Base-by-base conservation (phyloP, 331 rosid genomes). In the Rosa hybrid region DNA sequence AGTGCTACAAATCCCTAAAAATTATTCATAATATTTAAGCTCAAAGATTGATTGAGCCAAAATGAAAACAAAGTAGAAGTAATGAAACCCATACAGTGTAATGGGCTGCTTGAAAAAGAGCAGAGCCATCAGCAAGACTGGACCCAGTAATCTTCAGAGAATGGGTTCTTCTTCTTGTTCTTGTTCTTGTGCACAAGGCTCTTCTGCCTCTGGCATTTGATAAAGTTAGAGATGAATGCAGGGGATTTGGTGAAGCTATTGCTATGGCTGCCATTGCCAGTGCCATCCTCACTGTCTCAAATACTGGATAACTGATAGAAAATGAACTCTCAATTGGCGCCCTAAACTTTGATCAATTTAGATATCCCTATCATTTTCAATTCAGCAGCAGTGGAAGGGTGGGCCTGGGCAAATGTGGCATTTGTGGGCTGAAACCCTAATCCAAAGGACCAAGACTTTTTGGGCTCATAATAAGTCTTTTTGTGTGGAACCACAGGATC, bases 51-150 rank as follows among this genome's bases (percentile, higher is more conserved):
- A 50, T 17, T 63, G 21, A 49, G 13, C 21, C 20, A 59, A 75
- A 6, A 60, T 23, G 13, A 5, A 21, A 48, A 18, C 12, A 23
- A 53, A 59, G 10, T 23, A 71, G 8, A 45, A 60, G n/a, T 30
- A 7, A 34, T 48, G 8, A 23, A 76, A 77, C 50, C 3, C 79
- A 76, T 84, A 90, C 96, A 68, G 96, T 90, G 81, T 89, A 89
- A 77, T 92, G 89, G 59, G 97, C 98, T 23, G 93, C 98, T 75
- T 83, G 92, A 51, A 88, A 92, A 14, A 94, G 94, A 77, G 92
- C 85, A 82, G 94, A 90, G 75, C 87, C 84, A 27, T 90, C 96
- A 79, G 90, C 84, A 44, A 86, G 91, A 85, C 89, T 86, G 49
- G 94, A 92, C 56, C 88, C 90, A 68, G 88, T 65, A 4, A 89